These are phyloP conservation scores for Linderniella brevidens DNA, from an alignment of 257 asterid genomes.

Conservation along the genomic window DNA sequence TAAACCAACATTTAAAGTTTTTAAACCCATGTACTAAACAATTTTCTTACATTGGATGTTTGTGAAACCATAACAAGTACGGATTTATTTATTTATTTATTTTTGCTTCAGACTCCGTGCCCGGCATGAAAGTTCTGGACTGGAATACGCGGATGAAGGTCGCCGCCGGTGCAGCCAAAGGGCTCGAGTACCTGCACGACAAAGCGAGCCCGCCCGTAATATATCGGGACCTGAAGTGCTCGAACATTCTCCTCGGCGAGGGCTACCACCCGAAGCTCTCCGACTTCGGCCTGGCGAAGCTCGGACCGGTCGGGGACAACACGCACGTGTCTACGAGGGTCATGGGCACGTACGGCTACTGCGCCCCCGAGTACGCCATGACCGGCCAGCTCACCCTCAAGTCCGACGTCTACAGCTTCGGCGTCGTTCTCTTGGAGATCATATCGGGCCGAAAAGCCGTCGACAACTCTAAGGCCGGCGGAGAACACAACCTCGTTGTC, in stretches of 20 bases:
- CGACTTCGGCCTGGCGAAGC: conserved; percentile 88
- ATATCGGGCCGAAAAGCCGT: conserved; percentile 86
- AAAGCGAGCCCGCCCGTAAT: conserved; percentile 92
- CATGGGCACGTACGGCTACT: conserved; percentile 92
- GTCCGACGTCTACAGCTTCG: conserved; percentile 88
- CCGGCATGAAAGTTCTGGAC: conserved; percentile 45
- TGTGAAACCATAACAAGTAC: no score
- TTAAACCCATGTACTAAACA: no score
- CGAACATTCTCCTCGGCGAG: conserved; percentile 73
- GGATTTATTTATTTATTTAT: background rate
- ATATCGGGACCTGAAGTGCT: conserved; percentile 81
- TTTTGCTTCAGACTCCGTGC: conserved; percentile 34
- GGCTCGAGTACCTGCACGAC: conserved; percentile 76
- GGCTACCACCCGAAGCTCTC: conserved; percentile 72
- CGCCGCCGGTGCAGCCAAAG: conserved; percentile 94
- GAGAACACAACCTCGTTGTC: conserved; percentile 64
- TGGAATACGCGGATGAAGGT: conserved; percentile 91
- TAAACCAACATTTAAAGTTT: no score
- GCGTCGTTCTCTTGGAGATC: conserved; percentile 82
- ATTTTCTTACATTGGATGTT: no score
- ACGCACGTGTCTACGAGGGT: conserved; percentile 88
- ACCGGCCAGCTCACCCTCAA: conserved; percentile 85
- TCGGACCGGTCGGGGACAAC: conserved; percentile 90
- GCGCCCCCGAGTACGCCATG: conserved; percentile 97
- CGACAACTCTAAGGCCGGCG: conserved; percentile 52